Percentiles rank a stretch among this genome's conserved stretches.
Evolutionary conservation across 768 basidiomycete genomes (phyloP).

Genomic region (Mycena rebaudengoi): DNA sequence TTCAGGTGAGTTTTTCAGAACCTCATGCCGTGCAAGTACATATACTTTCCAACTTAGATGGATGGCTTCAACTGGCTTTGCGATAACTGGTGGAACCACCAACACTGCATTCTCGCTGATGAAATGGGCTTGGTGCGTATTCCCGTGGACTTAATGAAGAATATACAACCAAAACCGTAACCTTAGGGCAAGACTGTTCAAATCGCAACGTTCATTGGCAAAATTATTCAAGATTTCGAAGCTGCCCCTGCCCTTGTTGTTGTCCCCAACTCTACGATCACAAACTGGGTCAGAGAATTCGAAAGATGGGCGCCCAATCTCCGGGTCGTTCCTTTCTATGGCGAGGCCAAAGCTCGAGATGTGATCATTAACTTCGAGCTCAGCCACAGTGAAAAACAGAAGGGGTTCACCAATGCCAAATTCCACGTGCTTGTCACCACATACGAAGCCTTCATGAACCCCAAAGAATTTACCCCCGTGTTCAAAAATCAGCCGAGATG

Average conservation of each 20-base stretch:
- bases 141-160: not conserved
- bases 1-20: conserved; percentile 77
- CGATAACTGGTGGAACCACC: conserved; percentile 88
- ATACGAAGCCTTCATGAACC: conserved; percentile 85
- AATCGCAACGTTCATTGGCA: conserved; percentile 84
- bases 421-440: conserved; percentile 94
- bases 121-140: conserved; percentile 90
- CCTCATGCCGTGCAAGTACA: too few species aligned
- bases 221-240: conserved; percentile 60
- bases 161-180: conserved; percentile 16
- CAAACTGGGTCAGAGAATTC: conserved; percentile 96
- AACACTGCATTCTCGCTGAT: conserved; percentile 91
- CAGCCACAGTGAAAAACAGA: conserved; percentile 58
- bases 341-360: conserved; percentile 81
- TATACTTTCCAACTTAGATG: conserved; percentile 52
- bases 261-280: conserved; percentile 96
- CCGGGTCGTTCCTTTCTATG: conserved; percentile 86
- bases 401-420: conserved; percentile 61
- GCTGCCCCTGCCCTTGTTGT: conserved; percentile 87
- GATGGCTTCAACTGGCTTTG: conserved; percentile 88
- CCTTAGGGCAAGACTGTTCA: conserved; percentile 91
- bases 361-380: conserved; percentile 87
- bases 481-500: conserved; percentile 89
- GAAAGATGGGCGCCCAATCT: conserved; percentile 82
- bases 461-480: conserved; percentile 73